Base-by-base conservation (phyloP, 148 eudicot species). In the Polygonum aviculare region DNA sequence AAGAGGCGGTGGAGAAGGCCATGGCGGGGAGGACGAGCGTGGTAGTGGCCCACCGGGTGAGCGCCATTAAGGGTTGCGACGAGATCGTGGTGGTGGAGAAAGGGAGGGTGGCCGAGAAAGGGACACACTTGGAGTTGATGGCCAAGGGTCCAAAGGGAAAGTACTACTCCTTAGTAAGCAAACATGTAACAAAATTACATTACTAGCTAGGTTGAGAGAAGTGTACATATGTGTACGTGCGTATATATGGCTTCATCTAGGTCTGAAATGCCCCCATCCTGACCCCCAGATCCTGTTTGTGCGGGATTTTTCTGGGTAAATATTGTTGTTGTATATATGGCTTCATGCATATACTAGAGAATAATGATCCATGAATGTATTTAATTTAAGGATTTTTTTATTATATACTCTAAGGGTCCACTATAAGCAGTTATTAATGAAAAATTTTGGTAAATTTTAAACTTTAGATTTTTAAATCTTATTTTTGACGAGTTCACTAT, bases 1-100 rank as follows among this genome's bases (percentile, higher is more conserved):
- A 92, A 41, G 97, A 88, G 18, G 94, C 97, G 26, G 87, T 92
- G 0, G 91, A 92, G 78, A 77, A 85, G 26, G 90, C 90, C 21
- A 92, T 92, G 97, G 86, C 81, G 15, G 90, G 91, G 5, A 76
- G 92, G 81, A 87, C 97, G 5, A 90, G 93, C 57, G 87, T 92
- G 67, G 89, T 92, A 4, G 95, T 92, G 81, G 95, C 95, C 14
- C 97, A 92, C 54, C 85, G 95, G 83, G 75, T 92, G 7, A 90
- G 93, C 69, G 90, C 95, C 4, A 86, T 92, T 72, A 87, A 86
- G 73, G 89, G 85, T 2, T 92, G 95, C 69, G 89, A 92, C 59
- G 62, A 69, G 7, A 92, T 92, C 3, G 93, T 89, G 3, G 97
- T 92, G 60, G 77, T 92, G 79, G 97, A 88, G 36, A 85, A 83